Evolutionary conservation across 345 rosid genomes (phyloP), one percentile per base, ranked within the genome.

Genomic region (Eucalyptus shirleyi): DNA sequence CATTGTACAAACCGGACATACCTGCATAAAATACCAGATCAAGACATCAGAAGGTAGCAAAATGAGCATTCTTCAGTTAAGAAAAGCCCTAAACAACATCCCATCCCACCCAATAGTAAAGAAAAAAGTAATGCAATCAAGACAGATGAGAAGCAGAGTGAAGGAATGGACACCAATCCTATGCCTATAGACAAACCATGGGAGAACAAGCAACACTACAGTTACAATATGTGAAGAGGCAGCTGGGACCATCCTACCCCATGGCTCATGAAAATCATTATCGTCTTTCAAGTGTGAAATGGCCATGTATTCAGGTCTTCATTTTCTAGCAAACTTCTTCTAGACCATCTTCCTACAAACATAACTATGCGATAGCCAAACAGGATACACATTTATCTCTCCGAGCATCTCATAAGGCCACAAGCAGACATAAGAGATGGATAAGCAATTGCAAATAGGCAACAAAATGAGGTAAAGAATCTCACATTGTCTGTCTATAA

Each of bases 1-100:
- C 94, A 95, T 88, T 37, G 97, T 92, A 92, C 99, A 98, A 89
- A 96, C 97, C 11, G 99, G 99, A 90, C 99, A 98, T 85, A 98
- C 97, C 99, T 98, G 95, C 93, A 93, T 82, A 90, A 81, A 65
- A 90, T 86, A 50, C 30, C 8, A 96, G 88, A 87, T 55, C 42
- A 87, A 87, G 47, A 37, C 28, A 32, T 21, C 94, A 92, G 88
- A 86, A 65, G 88, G 85, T 24, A 30, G 51, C 50, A 7, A 69
- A 72, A 82, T 55, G 83, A 49, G 89, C 89, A 82, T 88, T 67
- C 51, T 80, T 47, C 60, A 87, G 18, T n/a, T 19, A 37, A 40
- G 72, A 30, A 34, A 72, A 86, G 62, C 30, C 67, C 47, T 77
- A 77, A 77, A 77, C 30, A 77, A 77, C 47, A 77, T 13, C 45